Conservation (phyloP, 2,329 filamentous ascomycete species). For the Dothideomycetes sp. region DNA sequence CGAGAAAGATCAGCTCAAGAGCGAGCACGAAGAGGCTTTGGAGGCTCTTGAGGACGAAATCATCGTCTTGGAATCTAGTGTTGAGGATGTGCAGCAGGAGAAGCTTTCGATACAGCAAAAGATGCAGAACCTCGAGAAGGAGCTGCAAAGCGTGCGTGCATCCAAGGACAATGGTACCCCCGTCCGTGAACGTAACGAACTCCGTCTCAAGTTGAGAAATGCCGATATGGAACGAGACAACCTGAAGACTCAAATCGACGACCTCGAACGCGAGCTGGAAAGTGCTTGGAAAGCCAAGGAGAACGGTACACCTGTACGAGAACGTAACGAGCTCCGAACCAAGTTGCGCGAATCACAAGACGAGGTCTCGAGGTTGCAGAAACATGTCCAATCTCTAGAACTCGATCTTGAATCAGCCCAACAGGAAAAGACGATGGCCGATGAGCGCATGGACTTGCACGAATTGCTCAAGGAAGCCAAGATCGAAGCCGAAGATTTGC, state of each 20-base stretch:
- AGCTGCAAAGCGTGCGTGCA: constrained; percentile 25
- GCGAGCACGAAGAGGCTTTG: constrained; percentile 24
- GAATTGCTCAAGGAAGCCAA: constrained; percentile 54
- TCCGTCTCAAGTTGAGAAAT: constrained; percentile 24
- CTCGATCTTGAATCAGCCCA: constrained; percentile 49
- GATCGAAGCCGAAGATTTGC: constrained; percentile 45
- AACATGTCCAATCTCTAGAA: constrained; percentile 48
- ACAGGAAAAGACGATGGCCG: constrained; percentile 39
- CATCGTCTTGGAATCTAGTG: constrained; percentile 35
- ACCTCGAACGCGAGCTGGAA: constrained; percentile 29
- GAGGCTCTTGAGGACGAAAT: constrained; percentile 50
- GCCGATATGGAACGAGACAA: constrained; percentile 24
- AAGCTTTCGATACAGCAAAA: constrained; percentile 54
- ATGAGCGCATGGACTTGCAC: constrained; percentile 52
- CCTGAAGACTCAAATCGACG: constrained; percentile 26
- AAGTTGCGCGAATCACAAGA: constrained; percentile 28
- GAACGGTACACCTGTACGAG: constrained; percentile 23
- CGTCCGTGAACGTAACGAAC: constrained; percentile 27
- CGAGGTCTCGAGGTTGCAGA: constrained; percentile 36
- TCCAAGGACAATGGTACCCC: constrained; percentile 31
- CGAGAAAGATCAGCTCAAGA: constrained; percentile 34
- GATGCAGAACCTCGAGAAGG: constrained; percentile 34
- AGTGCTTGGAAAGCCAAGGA: constrained; percentile 21
- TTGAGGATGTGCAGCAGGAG: constrained; percentile 35
- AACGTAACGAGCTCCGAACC: constrained; percentile 26